Evolutionary conservation across 176 grass and related monocot genomes (phyloP), one percentile per base, ranked within the genome.

Genomic region (Musa schizocarpa): DNA sequence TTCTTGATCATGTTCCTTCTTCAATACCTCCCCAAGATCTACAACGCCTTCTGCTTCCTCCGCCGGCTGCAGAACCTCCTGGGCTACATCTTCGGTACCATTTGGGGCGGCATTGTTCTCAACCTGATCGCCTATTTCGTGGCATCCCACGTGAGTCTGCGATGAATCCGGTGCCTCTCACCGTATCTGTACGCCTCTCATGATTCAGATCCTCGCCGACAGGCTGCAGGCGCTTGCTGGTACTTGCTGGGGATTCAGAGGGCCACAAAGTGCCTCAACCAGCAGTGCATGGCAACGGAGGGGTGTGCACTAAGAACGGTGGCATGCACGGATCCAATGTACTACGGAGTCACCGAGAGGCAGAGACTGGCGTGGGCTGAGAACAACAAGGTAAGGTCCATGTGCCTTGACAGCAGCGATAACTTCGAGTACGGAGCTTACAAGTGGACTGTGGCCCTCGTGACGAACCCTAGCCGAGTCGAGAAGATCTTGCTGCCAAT

Each of bases 101-200:
- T 92, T 70, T 96, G 92, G 92, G 89, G 92, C 89, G 92, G 89
- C 34, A 87, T 96, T 68, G 82, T 52, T 10, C 84, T 96, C 51
- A 96, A 96, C 75, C 83, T 96, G 82, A 96, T 96, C 80, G 92
- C 86, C 26, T 96, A 96, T 82, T 96, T 92, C 78, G 87, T 92
- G 25, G 92, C 92, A 16, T 83, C 92, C 9, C 86, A 96, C 12
- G 92, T 91, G 52, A 84, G 88, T 43, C 34, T 4, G 34, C 4
- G 34, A 6, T 0, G 34, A 43, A 43, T 43, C 34, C 34, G 34
- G 34, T 43, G 34, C 34, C 34, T 43, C 34, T 43, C 34, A 0
- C 34, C 34, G 34, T 43, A 5, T 5, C 4, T 43, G 34, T 3
- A 43, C 34, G 0, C 34, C 34, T 43, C 34, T 6, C 34, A 43